phyloP scores from a whole-genome alignment of 1,284 basidiomycete genomes.

The Cerioporus squamosus region DNA sequence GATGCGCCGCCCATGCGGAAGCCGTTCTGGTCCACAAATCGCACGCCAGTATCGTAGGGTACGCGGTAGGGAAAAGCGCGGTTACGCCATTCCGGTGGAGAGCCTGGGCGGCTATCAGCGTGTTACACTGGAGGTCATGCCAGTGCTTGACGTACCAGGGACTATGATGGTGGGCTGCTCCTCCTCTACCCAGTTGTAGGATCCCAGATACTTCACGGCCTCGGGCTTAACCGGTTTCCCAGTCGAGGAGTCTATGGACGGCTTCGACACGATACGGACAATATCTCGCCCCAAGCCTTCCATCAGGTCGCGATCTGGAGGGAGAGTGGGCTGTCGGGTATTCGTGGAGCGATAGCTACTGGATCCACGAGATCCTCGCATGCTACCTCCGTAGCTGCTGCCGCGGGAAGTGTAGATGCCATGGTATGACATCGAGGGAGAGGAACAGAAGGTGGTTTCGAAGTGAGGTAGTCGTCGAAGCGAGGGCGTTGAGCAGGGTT shows the following conservation, averaged over 20 bases:
- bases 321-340: slow-evolving; percentile 1
- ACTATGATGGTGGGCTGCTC: slow-evolving; percentile 55
- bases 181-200: slow-evolving; percentile 57
- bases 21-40: slow-evolving; percentile 55
- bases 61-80: slow-evolving; percentile 49
- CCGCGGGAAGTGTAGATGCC: too few species aligned
- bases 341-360: too few species aligned
- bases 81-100: slow-evolving; percentile 54
- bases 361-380: too few species aligned
- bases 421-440: too few species aligned
- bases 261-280: slow-evolving; percentile 11
- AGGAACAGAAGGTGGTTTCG: too few species aligned
- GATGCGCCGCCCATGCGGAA: slow-evolving; percentile 43
- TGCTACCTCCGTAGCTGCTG: too few species aligned
- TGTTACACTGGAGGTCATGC: neutral
- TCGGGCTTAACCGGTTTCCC: slow-evolving; percentile 12
- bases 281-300: slow-evolving; percentile 9
- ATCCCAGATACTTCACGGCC: slow-evolving; percentile 50
- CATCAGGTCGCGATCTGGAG: slow-evolving; percentile 13
- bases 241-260: neutral
- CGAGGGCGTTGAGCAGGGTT: too few species aligned
- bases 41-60: slow-evolving; percentile 47
- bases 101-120: slow-evolving; percentile 40
- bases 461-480: too few species aligned
- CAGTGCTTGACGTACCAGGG: slow-evolving; percentile 45